Evolutionary conservation across 192 early-diverging fungal genomes (phyloP).

Genomic region (Backusella tuberculispora): DNA sequence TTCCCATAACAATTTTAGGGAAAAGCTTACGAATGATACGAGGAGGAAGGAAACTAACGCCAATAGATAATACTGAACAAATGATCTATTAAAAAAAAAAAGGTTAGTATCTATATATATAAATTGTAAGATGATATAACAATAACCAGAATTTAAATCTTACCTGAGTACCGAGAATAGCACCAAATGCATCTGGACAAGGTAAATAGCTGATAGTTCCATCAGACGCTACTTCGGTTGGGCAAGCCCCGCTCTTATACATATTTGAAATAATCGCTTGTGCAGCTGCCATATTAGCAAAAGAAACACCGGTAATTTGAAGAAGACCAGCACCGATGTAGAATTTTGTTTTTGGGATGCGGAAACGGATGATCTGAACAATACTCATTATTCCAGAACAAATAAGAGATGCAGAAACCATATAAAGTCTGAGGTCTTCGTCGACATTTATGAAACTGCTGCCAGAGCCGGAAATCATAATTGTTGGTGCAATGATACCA

Average conservation of each 20-base stretch:
- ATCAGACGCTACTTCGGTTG: conserved; percentile 35
- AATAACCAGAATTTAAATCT: background rate
- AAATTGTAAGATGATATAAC: background rate
- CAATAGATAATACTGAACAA: conserved; percentile 48
- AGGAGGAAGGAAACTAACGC: conserved; percentile 52
- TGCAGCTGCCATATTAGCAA: conserved; percentile 54
- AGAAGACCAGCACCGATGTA: conserved; percentile 45
- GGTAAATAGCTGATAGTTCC: conserved; percentile 44
- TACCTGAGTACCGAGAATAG: conserved; percentile 52
- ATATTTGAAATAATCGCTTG: conserved; percentile 45
- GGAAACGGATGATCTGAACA: conserved; percentile 49
- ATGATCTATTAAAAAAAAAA: conserved; percentile 35
- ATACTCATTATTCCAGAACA: conserved; percentile 37
- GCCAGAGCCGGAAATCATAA: conserved; percentile 50
- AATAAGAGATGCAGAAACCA: conserved; percentile 53
- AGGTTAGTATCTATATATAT: background rate
- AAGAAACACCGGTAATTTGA: conserved; percentile 57
- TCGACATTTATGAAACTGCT: conserved; percentile 46
- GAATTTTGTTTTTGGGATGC: conserved; percentile 50
- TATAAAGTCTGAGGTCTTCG: conserved; percentile 41
- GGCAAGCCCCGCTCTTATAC: conserved; percentile 26
- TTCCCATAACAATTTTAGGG: conserved; percentile 60
- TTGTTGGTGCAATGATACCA: conserved; percentile 34
- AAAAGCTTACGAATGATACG: conserved; percentile 51
- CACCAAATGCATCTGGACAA: conserved; percentile 57